phyloP scores from a whole-genome alignment of 202 grass and related monocot species.

The Eragrostis tef region DNA sequence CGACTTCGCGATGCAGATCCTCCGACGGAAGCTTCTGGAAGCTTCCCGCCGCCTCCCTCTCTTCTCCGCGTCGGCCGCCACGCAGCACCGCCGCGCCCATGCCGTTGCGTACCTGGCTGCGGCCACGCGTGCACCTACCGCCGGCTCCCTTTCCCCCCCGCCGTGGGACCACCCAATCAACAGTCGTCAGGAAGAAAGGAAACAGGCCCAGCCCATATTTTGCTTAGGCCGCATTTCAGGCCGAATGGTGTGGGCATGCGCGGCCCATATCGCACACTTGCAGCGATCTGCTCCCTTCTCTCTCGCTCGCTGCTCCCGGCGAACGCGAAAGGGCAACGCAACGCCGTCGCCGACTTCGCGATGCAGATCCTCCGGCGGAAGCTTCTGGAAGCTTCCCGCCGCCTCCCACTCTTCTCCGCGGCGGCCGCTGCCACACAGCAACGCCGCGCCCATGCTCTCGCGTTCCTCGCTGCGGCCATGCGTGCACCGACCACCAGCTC shows the following conservation, averaged over 20 bases:
- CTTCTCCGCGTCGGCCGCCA: constrained; percentile 2
- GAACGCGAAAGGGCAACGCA: background rate
- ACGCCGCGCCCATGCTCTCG: constrained; percentile 17
- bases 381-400: constrained; percentile 55
- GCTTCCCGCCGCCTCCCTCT: constrained; percentile 44
- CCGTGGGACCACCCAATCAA: background rate
- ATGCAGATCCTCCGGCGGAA: constrained; percentile 68
- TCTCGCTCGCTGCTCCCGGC: background rate
- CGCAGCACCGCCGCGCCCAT: background rate
- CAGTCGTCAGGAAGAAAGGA: background rate
- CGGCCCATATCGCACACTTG: background rate
- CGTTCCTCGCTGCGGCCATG: constrained; percentile 42
- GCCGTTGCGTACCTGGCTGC: constrained; percentile 47
- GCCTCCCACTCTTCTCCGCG: constrained; percentile 14
- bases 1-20: constrained; percentile 61
- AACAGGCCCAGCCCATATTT: background rate
- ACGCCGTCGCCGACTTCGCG: constrained; percentile 19
- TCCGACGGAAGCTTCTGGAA: constrained; percentile 57
- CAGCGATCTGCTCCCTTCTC: no score
- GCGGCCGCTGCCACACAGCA: background rate
- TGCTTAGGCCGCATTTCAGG: background rate
- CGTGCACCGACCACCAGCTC: constrained; percentile 19
- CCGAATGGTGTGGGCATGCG: background rate
- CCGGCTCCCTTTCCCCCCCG: no score
- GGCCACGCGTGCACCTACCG: background rate